phyloP scores from a whole-genome alignment of 352 stramenopile genomes.

The Globisporangium carolinianum region DNA sequence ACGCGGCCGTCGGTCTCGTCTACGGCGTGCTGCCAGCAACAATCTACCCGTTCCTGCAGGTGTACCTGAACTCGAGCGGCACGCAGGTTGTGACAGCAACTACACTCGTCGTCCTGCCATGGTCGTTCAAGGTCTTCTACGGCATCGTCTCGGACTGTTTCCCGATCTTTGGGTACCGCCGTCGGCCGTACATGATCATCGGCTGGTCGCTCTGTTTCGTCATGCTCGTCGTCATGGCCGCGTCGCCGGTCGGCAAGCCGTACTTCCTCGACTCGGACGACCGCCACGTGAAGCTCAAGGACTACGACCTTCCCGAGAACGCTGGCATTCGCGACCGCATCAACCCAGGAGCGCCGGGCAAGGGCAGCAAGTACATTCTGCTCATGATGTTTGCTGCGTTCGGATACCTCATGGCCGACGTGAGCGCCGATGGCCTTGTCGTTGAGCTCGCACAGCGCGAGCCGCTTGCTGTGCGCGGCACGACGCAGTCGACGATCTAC shows the following conservation, averaged over 20 bases:
- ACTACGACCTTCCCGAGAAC: constrained; percentile 13
- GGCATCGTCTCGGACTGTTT: too few relatives aligned
- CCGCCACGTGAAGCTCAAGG: constrained; percentile 12
- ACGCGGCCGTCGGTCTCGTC: constrained; percentile 18
- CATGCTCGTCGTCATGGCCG: constrained; percentile 44
- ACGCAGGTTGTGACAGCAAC: constrained; percentile 26
- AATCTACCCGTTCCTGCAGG: constrained; percentile 26
- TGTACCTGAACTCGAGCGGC: constrained; percentile 29
- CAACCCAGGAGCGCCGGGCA: constrained; percentile 26
- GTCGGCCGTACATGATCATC: too few relatives aligned
- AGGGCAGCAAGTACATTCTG: constrained; percentile 39
- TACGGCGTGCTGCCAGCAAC: constrained; percentile 13
- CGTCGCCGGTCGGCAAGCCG: constrained; percentile 27
- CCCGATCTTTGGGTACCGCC: too few relatives aligned
- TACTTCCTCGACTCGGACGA: constrained; percentile 41
- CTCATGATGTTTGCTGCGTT: constrained; percentile 48
- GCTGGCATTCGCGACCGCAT: constrained; percentile 19
- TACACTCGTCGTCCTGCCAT: too few relatives aligned
- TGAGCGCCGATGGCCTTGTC: constrained; percentile 41
- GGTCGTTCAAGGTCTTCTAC: too few relatives aligned
- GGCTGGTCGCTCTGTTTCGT: not conserved
- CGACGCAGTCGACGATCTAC: constrained; percentile 52
- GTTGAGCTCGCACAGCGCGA: constrained; percentile 57
- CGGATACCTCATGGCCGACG: constrained; percentile 46
- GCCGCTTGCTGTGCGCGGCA: constrained; percentile 36